Conservation (phyloP, 2,329 filamentous ascomycete species). For the Fusarium succisae region DNA sequence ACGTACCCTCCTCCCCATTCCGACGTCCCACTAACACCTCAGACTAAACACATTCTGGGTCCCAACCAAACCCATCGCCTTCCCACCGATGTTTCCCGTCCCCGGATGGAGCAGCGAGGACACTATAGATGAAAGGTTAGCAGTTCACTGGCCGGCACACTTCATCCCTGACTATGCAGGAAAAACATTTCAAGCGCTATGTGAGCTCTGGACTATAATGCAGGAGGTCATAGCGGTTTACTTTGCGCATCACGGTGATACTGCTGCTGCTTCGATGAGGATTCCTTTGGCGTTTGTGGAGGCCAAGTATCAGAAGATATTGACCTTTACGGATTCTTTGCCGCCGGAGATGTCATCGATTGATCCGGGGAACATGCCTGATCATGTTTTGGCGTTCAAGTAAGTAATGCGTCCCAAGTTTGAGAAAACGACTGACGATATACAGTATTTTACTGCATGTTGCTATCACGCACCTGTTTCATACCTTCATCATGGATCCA, state of each 20-base stretch:
- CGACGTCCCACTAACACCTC: neutral
- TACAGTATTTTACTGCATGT: constrained; percentile 1
- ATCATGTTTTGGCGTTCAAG: constrained; percentile 21
- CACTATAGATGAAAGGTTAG: constrained; percentile 23
- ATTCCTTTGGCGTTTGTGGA: constrained; percentile 19
- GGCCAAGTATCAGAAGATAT: constrained; percentile 18
- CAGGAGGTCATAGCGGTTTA: constrained; percentile 28
- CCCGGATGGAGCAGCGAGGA: constrained; percentile 11
- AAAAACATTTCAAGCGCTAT: constrained; percentile 24
- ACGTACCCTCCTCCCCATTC: neutral
- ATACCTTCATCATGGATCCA: constrained; percentile 15
- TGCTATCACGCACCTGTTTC: constrained; percentile 3
- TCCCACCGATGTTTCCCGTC: constrained; percentile 23
- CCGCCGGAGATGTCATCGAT: neutral
- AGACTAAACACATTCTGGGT: constrained; percentile 24
- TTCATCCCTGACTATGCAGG: constrained; percentile 22
- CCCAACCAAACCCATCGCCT: constrained; percentile 3
- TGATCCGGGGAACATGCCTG: neutral
- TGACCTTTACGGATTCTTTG: constrained; percentile 12
- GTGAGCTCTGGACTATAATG: constrained; percentile 32
- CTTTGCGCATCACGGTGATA: neutral
- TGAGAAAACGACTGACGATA: neutral
- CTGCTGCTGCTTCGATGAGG: neutral
- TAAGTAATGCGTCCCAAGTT: accelerated
- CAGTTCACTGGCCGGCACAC: constrained; percentile 24